Base-by-base conservation (phyloP, 2,329 filamentous ascomycete genomes). In the Monosporascus sp. region DNA sequence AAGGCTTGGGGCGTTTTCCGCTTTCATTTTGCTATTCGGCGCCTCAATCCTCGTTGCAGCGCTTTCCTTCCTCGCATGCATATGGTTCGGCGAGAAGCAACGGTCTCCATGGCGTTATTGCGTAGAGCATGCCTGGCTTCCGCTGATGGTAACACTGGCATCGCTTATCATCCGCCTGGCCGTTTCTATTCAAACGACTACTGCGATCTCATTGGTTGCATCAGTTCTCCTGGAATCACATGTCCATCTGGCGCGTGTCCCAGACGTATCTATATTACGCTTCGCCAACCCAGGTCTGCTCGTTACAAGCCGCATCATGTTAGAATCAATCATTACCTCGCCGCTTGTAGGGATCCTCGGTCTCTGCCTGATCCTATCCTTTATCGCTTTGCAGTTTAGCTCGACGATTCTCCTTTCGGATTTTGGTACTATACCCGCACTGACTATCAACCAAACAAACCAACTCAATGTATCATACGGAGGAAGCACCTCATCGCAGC, bases 401-500 rank as follows among this genome's bases (percentile, higher is more conserved):
- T 39, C 37, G 3, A 39, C 37, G 15, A 39, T 39, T 18, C 18
- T 39, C 7, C 37, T 39, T 9, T 39, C 37, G 18, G 37, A 39
- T 39, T 39, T 39, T 11, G 37, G 5, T 18, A 18, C 37, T 2
- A 15, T n/a, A 17, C 37, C 37, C 15, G 37, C 37, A 17, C 15
- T 39, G 37, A n/a, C 37, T 6, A 2, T 18, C 37, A 39, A 39
- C 37, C 37, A 18, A 17, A 39, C 37, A 18, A 18, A 6, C 15
- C 37, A 17, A 39, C 18, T 17, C 37, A 17, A 17, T 17, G 37
- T 39, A 17, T 18, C 18, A 17, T 39, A n/a, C 37, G 15, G 27
- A 27, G 1, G 0, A 9, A 3, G 1, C 8, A 9, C 2, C 27
- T 1, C 27, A 27, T 1, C 1, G 27, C 27, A 11, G 27, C 2